These are phyloP conservation scores for Nematocida ironsii DNA, from an alignment of 371 early-diverging fungal genomes.

Conservation along the genomic window DNA sequence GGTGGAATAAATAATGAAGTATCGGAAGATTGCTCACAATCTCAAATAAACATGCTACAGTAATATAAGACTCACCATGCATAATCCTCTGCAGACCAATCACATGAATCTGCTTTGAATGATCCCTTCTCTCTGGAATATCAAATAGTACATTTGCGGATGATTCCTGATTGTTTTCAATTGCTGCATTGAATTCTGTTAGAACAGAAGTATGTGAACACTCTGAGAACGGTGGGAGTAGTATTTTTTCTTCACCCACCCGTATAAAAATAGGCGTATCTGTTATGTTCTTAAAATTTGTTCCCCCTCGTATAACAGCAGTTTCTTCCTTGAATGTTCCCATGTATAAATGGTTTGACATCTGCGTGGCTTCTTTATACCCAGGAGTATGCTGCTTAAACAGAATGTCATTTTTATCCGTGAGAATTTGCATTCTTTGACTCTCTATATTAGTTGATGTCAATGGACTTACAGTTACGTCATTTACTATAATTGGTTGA, in stretches of 20 bases:
- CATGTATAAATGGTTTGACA: constrained; percentile 17
- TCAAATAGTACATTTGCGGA: not conserved
- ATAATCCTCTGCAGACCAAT: constrained; percentile 17
- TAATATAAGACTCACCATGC: constrained; percentile 4
- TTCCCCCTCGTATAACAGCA: constrained; percentile 18
- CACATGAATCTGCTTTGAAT: not conserved
- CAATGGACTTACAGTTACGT: not conserved
- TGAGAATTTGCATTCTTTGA: not conserved
- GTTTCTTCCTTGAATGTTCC: constrained; percentile 19
- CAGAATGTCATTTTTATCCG: not conserved
- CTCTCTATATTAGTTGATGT: not conserved
- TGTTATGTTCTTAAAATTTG: constrained; percentile 56
- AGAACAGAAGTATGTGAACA: constrained; percentile 9
- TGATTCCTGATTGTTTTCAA: not conserved
- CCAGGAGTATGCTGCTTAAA: not conserved
- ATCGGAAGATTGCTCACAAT: not conserved
- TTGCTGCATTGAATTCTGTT: not conserved
- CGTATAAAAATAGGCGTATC: constrained; percentile 26
- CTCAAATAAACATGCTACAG: constrained; percentile 22
- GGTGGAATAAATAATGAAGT: constrained; percentile 48
- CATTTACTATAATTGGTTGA: not conserved
- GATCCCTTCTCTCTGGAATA: not conserved
- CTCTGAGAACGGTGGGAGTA: constrained; percentile 47
- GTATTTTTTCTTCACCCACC: not conserved
- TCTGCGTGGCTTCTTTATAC: constrained; percentile 4